Base-by-base conservation (phyloP, 495 filamentous ascomycete genomes). In the Aspergillus kassunensis region DNA sequence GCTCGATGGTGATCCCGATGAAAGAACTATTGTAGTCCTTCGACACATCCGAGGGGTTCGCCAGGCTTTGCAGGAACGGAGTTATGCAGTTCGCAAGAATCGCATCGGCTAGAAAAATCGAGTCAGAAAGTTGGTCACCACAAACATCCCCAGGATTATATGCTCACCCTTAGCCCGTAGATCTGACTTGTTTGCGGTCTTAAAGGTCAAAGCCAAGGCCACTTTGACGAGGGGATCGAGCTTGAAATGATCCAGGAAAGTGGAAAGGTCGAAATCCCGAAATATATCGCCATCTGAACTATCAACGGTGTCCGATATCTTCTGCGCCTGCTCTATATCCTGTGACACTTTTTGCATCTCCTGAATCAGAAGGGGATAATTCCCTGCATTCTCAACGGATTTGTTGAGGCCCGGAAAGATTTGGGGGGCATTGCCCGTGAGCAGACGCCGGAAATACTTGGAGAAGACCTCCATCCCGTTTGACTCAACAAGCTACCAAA, bases 401-500 rank as follows among this genome's bases (percentile, higher is more conserved):
- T 89, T 80, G 60, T 79, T 88, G 31, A 82, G 68, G 30, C 83
- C 80, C 6, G 89, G 84, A 63, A 96, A 97, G 46, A 97, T 91
- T 57, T 90, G 86, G 44, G 83, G 75, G 53, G 90, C 86, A 80
- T 95, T 95, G 62, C 81, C 81, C 66, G 81, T 85, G 48, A 97
- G 79, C 61, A 96, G 78, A 65, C 91, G 89, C 65, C 87, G 83
- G 70, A 96, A 95, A 69, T 91, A 96, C 74, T 87, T 95, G 30
- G 85, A 80, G 70, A 87, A 96, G 58, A 93, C 90, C 75, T 96
- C 91, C 91, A 96, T 96, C 64, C 89, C 90, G 91, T 93, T 83
- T 55, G 90, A 89, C 79, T 93, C 86, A 65, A 96, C 84, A 58
- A 97, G 81, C 90, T 96, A 58, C 21, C 31, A 51, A 41, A 19